A percentile compares a stretch with the other conserved stretches of the same genome.
These are phyloP conservation scores for Obba rivulosa DNA, from an alignment of 768 basidiomycete genomes.

Conservation along the genomic window DNA sequence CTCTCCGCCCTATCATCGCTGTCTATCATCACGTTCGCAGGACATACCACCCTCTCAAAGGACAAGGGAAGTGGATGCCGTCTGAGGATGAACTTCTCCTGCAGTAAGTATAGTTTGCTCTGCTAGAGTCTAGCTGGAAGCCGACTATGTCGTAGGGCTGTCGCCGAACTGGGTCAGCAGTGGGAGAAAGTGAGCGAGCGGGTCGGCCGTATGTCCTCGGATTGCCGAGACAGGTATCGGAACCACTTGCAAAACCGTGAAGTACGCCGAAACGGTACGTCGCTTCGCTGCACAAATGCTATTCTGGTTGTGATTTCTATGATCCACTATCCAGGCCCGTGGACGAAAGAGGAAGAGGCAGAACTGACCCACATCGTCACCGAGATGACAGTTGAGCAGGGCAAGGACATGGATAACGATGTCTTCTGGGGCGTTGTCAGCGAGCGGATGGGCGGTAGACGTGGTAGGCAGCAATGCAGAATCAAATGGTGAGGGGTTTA, in stretches of 20 bases:
- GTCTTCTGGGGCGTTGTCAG: conserved; percentile 81
- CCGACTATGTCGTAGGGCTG: conserved; percentile 45
- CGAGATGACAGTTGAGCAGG: conserved; percentile 66
- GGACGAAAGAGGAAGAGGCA: conserved; percentile 79
- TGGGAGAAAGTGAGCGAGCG: conserved; percentile 74
- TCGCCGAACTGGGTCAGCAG: conserved; percentile 62
- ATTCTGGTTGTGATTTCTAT: neutral
- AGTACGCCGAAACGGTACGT: conserved; percentile 51
- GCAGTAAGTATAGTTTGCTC: conserved; percentile 40
- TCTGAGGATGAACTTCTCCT: conserved; percentile 61
- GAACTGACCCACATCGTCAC: conserved; percentile 69
- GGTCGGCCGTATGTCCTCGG: conserved; percentile 72
- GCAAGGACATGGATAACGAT: conserved; percentile 69
- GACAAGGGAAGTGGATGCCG: conserved; percentile 64
- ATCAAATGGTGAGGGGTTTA: conserved; percentile 65
- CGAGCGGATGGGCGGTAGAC: conserved; percentile 67
- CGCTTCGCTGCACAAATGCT: neutral
- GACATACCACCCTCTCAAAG: conserved; percentile 60
- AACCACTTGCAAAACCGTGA: conserved; percentile 74
- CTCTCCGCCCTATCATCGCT: conserved; percentile 74
- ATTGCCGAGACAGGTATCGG: conserved; percentile 82
- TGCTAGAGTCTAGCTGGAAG: neutral
- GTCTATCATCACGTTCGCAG: conserved; percentile 81
- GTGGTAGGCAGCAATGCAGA: conserved; percentile 79
- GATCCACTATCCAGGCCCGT: conserved; percentile 40